Percentiles rank a stretch among this genome's conserved stretches.
phyloP scores from a whole-genome alignment of 1,139 yeast genomes.

The Candida sp. region DNA sequence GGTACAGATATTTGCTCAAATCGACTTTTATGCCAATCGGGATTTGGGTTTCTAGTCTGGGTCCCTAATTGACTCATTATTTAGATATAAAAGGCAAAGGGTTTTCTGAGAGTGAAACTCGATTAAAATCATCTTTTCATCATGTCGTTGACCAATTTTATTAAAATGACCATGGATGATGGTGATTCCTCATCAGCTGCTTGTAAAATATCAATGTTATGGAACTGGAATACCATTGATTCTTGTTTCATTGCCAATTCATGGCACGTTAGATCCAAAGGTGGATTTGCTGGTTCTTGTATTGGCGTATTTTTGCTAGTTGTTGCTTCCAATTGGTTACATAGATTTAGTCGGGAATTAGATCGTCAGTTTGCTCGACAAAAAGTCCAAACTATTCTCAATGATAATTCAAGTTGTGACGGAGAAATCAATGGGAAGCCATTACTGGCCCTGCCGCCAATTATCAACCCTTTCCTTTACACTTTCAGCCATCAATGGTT shows the following conservation, averaged over 20 bases:
- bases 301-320: conserved; percentile 61
- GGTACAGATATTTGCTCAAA: neutral
- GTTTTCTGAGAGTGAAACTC: too few relatives aligned
- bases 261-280: conserved; percentile 61
- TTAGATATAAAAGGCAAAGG: too few relatives aligned
- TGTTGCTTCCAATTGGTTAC: conserved; percentile 54
- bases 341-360: conserved; percentile 54
- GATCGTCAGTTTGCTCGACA: conserved; percentile 20
- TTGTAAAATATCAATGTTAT: conserved; percentile 38
- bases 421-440: neutral
- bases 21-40: too few relatives aligned
- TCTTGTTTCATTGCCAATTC: conserved; percentile 59
- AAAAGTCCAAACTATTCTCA: conserved; percentile 2
- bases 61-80: neutral
- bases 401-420: neutral
- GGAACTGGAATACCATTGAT: conserved; percentile 52
- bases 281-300: conserved; percentile 70
- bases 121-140: too few relatives aligned
- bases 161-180: conserved; percentile 11
- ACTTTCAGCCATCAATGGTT: conserved; percentile 44
- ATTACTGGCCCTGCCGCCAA: neutral
- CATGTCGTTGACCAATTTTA: neutral
- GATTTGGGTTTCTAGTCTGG: neutral
- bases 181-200: conserved; percentile 8
- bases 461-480: conserved; percentile 20